phyloP scores from a whole-genome alignment of 768 basidiomycete genomes.

The Leccinum arenicola region DNA sequence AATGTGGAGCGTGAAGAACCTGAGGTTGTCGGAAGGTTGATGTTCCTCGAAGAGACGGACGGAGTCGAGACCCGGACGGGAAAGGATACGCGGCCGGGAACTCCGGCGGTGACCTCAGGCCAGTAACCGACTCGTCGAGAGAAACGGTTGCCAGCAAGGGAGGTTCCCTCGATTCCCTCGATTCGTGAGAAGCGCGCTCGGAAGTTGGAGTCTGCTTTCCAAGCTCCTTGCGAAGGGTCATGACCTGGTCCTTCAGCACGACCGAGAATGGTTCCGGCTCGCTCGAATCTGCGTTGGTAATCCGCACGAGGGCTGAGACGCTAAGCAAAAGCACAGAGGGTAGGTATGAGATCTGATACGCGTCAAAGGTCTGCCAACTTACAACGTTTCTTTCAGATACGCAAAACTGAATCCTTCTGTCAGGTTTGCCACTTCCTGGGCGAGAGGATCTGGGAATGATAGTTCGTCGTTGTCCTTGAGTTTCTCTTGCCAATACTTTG shows the following conservation, averaged over 20 bases:
- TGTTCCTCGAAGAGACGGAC: neutral
- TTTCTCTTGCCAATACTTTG: slow-evolving; percentile 79
- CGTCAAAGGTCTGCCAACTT: slow-evolving; percentile 27
- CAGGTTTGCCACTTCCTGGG: slow-evolving; percentile 52
- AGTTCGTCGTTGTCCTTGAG: slow-evolving; percentile 59
- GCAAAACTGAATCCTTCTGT: slow-evolving; percentile 81
- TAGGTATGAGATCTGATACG: neutral
- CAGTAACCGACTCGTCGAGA: neutral
- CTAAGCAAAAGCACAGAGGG: slow-evolving; percentile 33
- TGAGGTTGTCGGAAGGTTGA: neutral
- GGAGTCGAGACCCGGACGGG: neutral
- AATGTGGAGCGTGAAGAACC: slow-evolving; percentile 21
- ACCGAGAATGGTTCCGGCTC: slow-evolving; percentile 49
- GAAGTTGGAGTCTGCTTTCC: slow-evolving; percentile 37
- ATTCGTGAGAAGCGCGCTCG: slow-evolving; percentile 1
- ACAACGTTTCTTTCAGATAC: slow-evolving; percentile 90
- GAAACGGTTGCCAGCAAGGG: neutral
- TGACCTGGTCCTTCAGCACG: slow-evolving; percentile 57
- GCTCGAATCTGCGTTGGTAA: slow-evolving; percentile 51
- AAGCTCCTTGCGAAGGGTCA: slow-evolving; percentile 61
- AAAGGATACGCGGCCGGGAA: neutral
- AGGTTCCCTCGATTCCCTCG: neutral
- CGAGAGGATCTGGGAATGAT: slow-evolving; percentile 63
- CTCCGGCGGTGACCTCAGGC: neutral
- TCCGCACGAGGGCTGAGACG: slow-evolving; percentile 67